These are phyloP conservation scores for Fusarium tricinctum DNA, from an alignment of 2,329 filamentous ascomycete genomes.

Conservation along the genomic window DNA sequence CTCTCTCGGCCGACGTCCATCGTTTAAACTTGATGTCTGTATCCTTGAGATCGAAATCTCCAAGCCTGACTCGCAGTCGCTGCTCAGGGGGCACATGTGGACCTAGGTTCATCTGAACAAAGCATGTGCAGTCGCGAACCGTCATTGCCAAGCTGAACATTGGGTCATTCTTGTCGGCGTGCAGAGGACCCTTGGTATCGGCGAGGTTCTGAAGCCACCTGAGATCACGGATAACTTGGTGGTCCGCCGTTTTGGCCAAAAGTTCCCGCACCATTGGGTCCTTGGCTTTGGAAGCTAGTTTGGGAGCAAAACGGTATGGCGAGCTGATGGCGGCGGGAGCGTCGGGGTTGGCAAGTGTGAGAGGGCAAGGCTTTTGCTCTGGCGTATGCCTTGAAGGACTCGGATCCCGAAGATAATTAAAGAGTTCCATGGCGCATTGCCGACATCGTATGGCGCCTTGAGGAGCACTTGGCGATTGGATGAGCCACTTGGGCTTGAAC, in stretches of 20 bases:
- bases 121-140: slow-evolving; percentile 82
- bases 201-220: slow-evolving; percentile 57
- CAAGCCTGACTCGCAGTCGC: slow-evolving; percentile 71
- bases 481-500: slow-evolving; percentile 89
- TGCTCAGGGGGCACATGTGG: slow-evolving; percentile 37
- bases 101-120: slow-evolving; percentile 68
- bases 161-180: slow-evolving; percentile 57
- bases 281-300: slow-evolving; percentile 40
- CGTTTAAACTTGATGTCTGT: slow-evolving; percentile 74
- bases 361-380: slow-evolving; percentile 70
- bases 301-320: slow-evolving; percentile 58
- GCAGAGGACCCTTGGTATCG: slow-evolving; percentile 61
- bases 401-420: slow-evolving; percentile 54
- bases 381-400: slow-evolving; percentile 54
- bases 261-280: slow-evolving; percentile 38
- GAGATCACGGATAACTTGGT: slow-evolving; percentile 54
- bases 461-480: slow-evolving; percentile 81
- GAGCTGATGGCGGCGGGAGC: slow-evolving; percentile 60
- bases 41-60: slow-evolving; percentile 84
- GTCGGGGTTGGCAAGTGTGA: slow-evolving; percentile 71
- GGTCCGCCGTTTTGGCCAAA: slow-evolving; percentile 52
- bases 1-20: slow-evolving; percentile 75
- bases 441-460: slow-evolving; percentile 74
- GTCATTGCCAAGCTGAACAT: slow-evolving; percentile 82
- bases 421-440: slow-evolving; percentile 74